Evolutionary conservation across 495 filamentous ascomycete genomes (phyloP).

Genomic region (Penicillium tannophilum): DNA sequence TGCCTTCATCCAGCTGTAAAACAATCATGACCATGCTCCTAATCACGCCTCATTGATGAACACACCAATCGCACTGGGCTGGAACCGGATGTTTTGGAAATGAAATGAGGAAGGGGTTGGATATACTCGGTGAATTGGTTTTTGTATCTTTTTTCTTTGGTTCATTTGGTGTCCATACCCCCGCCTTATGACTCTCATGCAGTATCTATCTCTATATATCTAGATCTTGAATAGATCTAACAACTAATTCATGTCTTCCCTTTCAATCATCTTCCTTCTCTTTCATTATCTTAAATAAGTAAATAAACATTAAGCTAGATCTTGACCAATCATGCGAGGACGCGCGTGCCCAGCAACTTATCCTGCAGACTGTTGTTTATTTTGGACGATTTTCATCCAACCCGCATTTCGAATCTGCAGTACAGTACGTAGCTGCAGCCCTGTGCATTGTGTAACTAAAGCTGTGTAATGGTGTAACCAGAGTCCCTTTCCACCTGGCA

Average conservation of each 20-base stretch:
- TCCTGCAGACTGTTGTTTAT: background rate
- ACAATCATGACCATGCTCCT: conserved; percentile 23
- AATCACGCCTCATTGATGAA: conserved; percentile 29
- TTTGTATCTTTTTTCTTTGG: background rate
- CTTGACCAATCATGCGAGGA: background rate
- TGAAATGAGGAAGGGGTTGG: conserved; percentile 11
- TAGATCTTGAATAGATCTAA: background rate
- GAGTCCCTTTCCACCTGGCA: no score
- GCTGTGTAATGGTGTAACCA: background rate
- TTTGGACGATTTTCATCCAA: background rate
- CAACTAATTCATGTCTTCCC: background rate
- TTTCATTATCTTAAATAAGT: no score
- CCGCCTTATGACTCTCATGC: background rate
- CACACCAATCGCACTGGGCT: conserved; percentile 22
- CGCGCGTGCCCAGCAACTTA: background rate
- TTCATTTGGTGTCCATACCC: background rate
- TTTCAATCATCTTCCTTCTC: background rate
- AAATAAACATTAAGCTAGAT: background rate
- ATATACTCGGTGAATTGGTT: background rate
- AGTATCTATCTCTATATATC: background rate
- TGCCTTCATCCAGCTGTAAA: conserved; percentile 42
- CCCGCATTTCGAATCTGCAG: background rate
- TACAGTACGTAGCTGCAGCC: background rate
- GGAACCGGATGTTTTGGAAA: conserved; percentile 27
- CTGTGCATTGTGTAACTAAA: background rate